Evolutionary conservation across 805 yeast species (phyloP).

Genomic region (Hanseniaspora hatyaiensis): DNA sequence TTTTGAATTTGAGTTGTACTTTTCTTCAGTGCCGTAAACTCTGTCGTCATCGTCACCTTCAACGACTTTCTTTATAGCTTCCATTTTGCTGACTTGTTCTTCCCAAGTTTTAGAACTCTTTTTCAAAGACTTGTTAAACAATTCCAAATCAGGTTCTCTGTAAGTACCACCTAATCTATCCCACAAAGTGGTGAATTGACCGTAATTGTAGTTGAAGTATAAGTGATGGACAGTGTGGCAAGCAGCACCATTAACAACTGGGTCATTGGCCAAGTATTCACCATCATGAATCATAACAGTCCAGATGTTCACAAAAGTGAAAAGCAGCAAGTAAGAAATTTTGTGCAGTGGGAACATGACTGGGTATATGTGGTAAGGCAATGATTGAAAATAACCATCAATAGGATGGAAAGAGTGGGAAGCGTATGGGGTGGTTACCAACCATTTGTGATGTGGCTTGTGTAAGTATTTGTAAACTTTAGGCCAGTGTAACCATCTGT

Average conservation of each 20-base stretch:
- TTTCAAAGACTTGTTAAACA: slow-evolving; percentile 55
- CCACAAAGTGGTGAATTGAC: slow-evolving; percentile 97
- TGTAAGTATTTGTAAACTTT: slow-evolving; percentile 72
- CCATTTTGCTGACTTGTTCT: slow-evolving; percentile 62
- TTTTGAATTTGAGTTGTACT: slow-evolving; percentile 23
- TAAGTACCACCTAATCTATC: slow-evolving; percentile 91
- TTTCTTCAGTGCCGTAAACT: slow-evolving; percentile 50
- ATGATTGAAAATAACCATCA: slow-evolving; percentile 85
- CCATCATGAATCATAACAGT: slow-evolving; percentile 98
- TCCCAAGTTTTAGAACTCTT: slow-evolving; percentile 54
- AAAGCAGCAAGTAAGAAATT: slow-evolving; percentile 64
- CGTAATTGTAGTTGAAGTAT: slow-evolving; percentile 95
- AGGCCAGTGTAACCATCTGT: slow-evolving; percentile 91
- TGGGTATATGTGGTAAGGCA: slow-evolving; percentile 90
- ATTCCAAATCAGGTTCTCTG: slow-evolving; percentile 79
- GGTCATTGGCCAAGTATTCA: slow-evolving; percentile 84
- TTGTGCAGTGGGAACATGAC: slow-evolving; percentile 87
- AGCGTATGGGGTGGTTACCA: slow-evolving; percentile 96
- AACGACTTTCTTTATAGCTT: slow-evolving; percentile 60
- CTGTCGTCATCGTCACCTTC: slow-evolving; percentile 73
- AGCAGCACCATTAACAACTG: slow-evolving; percentile 92
- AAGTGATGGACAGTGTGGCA: slow-evolving; percentile 95
- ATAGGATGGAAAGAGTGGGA: slow-evolving; percentile 98
- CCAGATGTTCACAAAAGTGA: slow-evolving; percentile 93
- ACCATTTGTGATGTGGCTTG: slow-evolving; percentile 98